A percentile compares a stretch with the other conserved stretches of the same genome.
These are phyloP conservation scores for Cordyceps tenuipes DNA, from an alignment of 2,329 filamentous ascomycete genomes.

Conservation along the genomic window DNA sequence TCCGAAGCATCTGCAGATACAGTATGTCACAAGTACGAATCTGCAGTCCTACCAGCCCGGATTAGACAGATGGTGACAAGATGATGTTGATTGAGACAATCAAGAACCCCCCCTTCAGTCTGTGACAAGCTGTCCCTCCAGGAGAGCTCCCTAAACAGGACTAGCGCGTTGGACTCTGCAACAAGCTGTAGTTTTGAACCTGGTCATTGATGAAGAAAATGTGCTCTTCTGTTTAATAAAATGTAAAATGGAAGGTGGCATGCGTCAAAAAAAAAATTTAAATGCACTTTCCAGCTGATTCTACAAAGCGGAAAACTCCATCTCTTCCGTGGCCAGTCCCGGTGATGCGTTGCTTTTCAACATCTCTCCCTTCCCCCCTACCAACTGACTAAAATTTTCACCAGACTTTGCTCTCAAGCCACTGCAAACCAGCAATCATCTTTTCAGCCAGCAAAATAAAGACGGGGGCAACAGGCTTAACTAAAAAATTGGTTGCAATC, in stretches of 20 bases:
- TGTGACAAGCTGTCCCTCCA: slow-evolving; percentile 12
- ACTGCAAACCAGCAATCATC: background rate
- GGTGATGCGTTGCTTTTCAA: no score
- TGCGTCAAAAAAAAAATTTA: no score
- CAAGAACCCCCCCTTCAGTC: background rate
- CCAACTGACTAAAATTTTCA: background rate
- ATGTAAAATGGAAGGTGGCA: no score
- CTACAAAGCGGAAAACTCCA: no score
- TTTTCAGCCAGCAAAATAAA: background rate
- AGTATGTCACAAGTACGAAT: background rate
- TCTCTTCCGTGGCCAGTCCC: no score
- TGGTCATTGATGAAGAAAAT: no score
- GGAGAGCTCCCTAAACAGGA: slow-evolving; percentile 2
- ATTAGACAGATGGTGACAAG: slow-evolving; percentile 3
- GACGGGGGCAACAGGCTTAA: slow-evolving; percentile 14
- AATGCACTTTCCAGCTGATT: no score
- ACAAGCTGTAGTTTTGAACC: no score
- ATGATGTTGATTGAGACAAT: background rate
- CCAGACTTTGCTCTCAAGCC: background rate
- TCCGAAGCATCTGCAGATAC: slow-evolving; percentile 7
- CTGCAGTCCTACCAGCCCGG: background rate
- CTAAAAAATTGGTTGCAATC: slow-evolving; percentile 14
- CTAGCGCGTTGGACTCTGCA: background rate
- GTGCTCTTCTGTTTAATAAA: no score
- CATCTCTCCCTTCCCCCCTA: no score